Conservation (phyloP, 768 basidiomycete species). For the Auricularia sp. region DNA sequence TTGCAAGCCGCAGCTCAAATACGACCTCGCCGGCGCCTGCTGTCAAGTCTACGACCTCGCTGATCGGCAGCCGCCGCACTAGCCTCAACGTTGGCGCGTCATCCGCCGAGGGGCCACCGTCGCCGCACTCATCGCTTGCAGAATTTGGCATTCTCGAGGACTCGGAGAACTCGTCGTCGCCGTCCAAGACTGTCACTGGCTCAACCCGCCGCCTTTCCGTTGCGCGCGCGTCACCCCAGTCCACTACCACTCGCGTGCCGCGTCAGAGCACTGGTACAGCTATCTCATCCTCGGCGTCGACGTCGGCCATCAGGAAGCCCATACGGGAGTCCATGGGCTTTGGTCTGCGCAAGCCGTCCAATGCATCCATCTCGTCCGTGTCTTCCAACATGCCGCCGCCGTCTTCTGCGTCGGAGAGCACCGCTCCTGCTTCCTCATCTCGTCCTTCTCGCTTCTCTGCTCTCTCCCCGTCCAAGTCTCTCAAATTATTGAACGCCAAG, state of each 20-base stretch:
- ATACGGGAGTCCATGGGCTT: slow-evolving; percentile 76
- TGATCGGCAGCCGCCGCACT: slow-evolving; percentile 47
- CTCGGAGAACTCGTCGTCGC: slow-evolving; percentile 26
- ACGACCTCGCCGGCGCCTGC: slow-evolving; percentile 55
- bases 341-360: slow-evolving; percentile 73
- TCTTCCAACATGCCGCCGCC: slow-evolving; percentile 36
- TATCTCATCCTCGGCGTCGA: slow-evolving; percentile 33
- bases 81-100: slow-evolving; percentile 49
- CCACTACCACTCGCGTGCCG: slow-evolving; percentile 39
- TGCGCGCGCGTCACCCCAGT: slow-evolving; percentile 49
- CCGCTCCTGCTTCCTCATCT: slow-evolving; percentile 14
- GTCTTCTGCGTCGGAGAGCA: neutral
- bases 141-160: slow-evolving; percentile 79
- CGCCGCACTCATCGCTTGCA: slow-evolving; percentile 37
- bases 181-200: slow-evolving; percentile 32
- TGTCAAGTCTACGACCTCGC: slow-evolving; percentile 37
- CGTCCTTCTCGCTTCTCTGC: slow-evolving; percentile 63
- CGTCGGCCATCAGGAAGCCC: slow-evolving; percentile 46
- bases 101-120: slow-evolving; percentile 59
- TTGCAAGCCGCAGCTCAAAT: slow-evolving; percentile 74
- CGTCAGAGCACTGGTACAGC: slow-evolving; percentile 46
- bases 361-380: slow-evolving; percentile 61
- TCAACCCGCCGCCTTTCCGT: slow-evolving; percentile 42
- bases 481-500: slow-evolving; percentile 76
- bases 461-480: slow-evolving; percentile 72